Base-by-base conservation (phyloP, 1,284 basidiomycete species). In the Ganoderma multipileum region DNA sequence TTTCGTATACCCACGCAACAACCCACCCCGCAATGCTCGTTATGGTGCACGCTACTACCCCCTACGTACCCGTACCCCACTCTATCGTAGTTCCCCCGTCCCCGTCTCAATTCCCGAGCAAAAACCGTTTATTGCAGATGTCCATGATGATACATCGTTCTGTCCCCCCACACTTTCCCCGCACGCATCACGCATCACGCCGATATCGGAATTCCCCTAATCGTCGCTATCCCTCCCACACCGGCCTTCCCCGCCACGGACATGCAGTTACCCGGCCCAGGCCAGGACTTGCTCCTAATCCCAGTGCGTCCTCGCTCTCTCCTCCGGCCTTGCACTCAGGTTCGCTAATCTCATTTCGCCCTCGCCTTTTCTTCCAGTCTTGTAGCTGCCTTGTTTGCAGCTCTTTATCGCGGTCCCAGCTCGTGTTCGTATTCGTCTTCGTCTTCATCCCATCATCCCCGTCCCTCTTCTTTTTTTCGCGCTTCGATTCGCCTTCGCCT, bases 1-100 rank as follows among this genome's bases (percentile, higher is more conserved):
- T 73, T 66, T 72, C 72, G 68, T 73, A 73, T 73, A 73, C 72
- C 72, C 72, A 65, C 67, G 69, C 72, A 73, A 71, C 47, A 50
- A 50, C 26, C 23, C 47, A 26, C 47, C 70, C 68, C 58, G 69
- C 71, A 72, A 71, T 69, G 71, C 69, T 72, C 44, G 66, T 68
- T 62, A 72, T 69, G 69, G 71, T 68, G 63, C 71, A 67, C 61
- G 68, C 69, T 69, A 64, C 69, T 62, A 41, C 42, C 28, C 20
- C 39, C 33, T 28, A n/a, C n/a, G n/a, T n/a, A n/a, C n/a, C n/a
- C n/a, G n/a, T n/a, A 14, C 61, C n/a, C 52, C 30, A 50, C 23
- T n/a, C 65, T 70, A 68, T 61, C 55, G 26, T 68, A 70, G 38
- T 59, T 50, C 58, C 61, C 38, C 8, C 8, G 8, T 8, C 50